Evolutionary conservation across 805 yeast species (phyloP).

Genomic region (Ogataea ganodermae): DNA sequence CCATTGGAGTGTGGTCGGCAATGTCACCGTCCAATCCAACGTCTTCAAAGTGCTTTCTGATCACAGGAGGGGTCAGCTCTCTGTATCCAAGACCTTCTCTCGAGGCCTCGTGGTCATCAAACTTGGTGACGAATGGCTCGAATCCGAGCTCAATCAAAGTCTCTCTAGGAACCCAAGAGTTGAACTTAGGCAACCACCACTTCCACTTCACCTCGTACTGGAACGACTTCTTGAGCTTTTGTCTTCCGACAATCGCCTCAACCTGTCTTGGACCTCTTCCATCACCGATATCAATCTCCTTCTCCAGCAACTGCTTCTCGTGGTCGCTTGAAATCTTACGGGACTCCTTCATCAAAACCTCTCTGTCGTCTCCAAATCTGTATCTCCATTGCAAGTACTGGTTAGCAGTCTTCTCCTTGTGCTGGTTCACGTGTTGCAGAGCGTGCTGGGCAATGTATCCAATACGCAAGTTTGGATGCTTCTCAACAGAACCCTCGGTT

Average conservation of each 20-base stretch:
- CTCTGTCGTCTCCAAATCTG: slow-evolving; percentile 97
- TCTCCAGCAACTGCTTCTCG: slow-evolving; percentile 75
- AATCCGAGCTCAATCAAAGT: slow-evolving; percentile 79
- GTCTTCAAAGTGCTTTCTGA: slow-evolving; percentile 94
- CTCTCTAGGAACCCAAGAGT: slow-evolving; percentile 91
- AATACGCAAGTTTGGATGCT: slow-evolving; percentile 96
- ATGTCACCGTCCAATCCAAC: slow-evolving; percentile 97
- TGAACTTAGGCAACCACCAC: slow-evolving; percentile 86
- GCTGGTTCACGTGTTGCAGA: slow-evolving; percentile 94
- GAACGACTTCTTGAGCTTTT: slow-evolving; percentile 92
- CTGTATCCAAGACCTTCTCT: slow-evolving; percentile 99
- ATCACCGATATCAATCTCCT: slow-evolving; percentile 77
- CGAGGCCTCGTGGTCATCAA: slow-evolving; percentile 98
- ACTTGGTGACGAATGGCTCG: slow-evolving; percentile 84
- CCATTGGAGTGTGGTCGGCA: slow-evolving; percentile 97
- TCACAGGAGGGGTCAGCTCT: slow-evolving; percentile 87
- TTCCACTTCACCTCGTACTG: slow-evolving; percentile 97
- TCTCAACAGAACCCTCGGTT: slow-evolving; percentile 85
- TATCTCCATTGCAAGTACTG: slow-evolving; percentile 99
- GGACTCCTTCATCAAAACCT: slow-evolving; percentile 88
- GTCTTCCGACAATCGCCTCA: slow-evolving; percentile 97
- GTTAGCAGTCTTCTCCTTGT: slow-evolving; percentile 96
- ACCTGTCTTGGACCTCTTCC: slow-evolving; percentile 82
- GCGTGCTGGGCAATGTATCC: slow-evolving; percentile 99
- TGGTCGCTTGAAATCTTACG: slow-evolving; percentile 75